A percentile compares a stretch with the other conserved stretches of the same genome.
Conservation (phyloP, 106 monocot species). For the Narthecium ossifragum region DNA sequence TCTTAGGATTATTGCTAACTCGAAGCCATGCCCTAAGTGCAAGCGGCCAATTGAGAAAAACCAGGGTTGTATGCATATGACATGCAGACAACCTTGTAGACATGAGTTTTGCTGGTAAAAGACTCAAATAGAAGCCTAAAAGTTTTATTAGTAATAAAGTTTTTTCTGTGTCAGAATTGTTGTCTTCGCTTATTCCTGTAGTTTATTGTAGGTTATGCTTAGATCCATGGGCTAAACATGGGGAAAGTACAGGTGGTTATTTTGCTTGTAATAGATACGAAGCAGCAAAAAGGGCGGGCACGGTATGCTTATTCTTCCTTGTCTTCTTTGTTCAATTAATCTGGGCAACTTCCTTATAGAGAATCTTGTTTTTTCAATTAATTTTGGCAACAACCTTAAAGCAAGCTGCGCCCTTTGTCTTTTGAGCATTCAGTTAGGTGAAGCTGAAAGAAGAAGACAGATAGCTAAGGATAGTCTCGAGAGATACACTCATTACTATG, state of each 20-base stretch:
- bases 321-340: background rate
- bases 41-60: slow-evolving; percentile 24
- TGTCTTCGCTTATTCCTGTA: background rate
- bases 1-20: slow-evolving; percentile 17
- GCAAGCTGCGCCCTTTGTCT: no score
- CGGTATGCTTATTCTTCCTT: slow-evolving; percentile 2
- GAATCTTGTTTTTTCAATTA: background rate
- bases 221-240: slow-evolving; percentile 17
- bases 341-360: background rate
- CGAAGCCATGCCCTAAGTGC: slow-evolving; percentile 25
- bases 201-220: slow-evolving; percentile 15
- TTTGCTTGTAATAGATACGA: slow-evolving; percentile 16
- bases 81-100: slow-evolving; percentile 17
- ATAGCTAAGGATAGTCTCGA: slow-evolving; percentile 84
- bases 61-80: slow-evolving; percentile 27
- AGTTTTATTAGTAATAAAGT: background rate
- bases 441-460: slow-evolving; percentile 82
- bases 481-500: slow-evolving; percentile 89
- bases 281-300: slow-evolving; percentile 4
- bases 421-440: slow-evolving; percentile 51
- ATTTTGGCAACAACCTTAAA: slow-evolving; percentile 4
- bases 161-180: background rate
- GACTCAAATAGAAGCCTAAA: background rate
- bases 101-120: slow-evolving; percentile 25
- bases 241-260: slow-evolving; percentile 12